phyloP scores from a whole-genome alignment of 1,139 yeast genomes.

The Debaryomyces sp. region DNA sequence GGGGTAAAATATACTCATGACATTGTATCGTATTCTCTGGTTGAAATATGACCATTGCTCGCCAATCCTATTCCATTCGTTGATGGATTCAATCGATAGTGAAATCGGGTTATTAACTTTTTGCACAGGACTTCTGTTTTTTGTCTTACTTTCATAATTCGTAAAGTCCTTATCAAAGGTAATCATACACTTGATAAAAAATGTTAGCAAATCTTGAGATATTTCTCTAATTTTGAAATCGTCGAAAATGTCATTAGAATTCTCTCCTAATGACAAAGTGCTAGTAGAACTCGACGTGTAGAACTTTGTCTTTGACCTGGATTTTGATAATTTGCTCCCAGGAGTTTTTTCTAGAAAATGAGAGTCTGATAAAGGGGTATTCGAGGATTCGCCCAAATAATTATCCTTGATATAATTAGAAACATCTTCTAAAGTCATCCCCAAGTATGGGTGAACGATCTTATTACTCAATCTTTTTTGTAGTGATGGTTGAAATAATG shows the following conservation, averaged over 20 bases:
- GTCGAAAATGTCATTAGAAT: constrained; percentile 23
- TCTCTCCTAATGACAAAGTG: constrained; percentile 10
- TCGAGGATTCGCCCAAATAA: constrained; percentile 16
- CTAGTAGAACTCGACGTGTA: constrained; percentile 8
- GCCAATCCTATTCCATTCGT: constrained; percentile 24
- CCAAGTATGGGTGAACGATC: constrained; percentile 23
- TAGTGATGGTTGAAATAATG: constrained; percentile 28
- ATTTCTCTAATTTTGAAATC: constrained; percentile 36
- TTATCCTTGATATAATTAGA: constrained; percentile 29
- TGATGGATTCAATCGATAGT: not conserved
- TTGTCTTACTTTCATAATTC: not conserved
- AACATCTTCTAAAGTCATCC: constrained; percentile 36
- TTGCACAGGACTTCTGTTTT: not conserved
- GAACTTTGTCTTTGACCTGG: constrained; percentile 2
- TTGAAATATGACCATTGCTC: constrained; percentile 39
- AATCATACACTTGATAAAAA: constrained; percentile 28
- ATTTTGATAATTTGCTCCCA: constrained; percentile 5
- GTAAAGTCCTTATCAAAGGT: constrained; percentile 27
- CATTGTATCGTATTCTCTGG: constrained; percentile 28
- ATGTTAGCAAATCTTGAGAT: constrained; percentile 30
- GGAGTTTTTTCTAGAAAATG: constrained; percentile 8
- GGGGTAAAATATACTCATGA: constrained; percentile 34
- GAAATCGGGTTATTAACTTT: not conserved
- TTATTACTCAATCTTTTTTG: constrained; percentile 23
- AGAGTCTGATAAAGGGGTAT: constrained; percentile 1